A percentile compares a stretch with the other conserved stretches of the same genome.
These are phyloP conservation scores for Penicillium alfredii DNA, from an alignment of 495 filamentous ascomycete genomes.

Conservation along the genomic window DNA sequence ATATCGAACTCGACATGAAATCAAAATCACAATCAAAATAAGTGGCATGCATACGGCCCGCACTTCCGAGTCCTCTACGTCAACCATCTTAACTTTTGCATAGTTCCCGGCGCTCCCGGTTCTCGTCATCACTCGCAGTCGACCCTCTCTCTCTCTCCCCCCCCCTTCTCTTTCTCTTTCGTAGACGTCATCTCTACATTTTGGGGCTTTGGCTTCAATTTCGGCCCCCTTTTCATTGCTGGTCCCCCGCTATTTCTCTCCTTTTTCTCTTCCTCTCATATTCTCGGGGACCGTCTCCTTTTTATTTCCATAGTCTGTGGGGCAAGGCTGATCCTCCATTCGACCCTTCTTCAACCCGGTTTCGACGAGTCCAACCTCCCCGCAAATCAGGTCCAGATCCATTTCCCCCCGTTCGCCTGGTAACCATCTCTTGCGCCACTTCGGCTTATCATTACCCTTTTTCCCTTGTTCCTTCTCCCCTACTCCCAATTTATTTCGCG, in stretches of 20 bases:
- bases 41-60: no score
- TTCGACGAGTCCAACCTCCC: constrained; percentile 11
- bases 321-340: constrained; percentile 15
- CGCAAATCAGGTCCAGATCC: constrained; percentile 12
- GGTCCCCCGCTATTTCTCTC: no score
- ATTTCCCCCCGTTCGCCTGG: constrained; percentile 20
- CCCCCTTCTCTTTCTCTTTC: constrained; percentile 2
- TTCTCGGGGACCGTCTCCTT: constrained; percentile 1
- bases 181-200: constrained; percentile 21
- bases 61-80: constrained; percentile 19
- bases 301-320: constrained; percentile 7
- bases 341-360: constrained; percentile 7
- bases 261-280: constrained; percentile 2
- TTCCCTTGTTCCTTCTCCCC: constrained; percentile 8
- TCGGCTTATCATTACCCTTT: background rate
- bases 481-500: background rate
- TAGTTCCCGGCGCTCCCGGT: constrained; percentile 15
- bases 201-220: no score
- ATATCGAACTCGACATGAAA: no score
- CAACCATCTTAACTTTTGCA: constrained; percentile 11
- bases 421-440: constrained; percentile 19
- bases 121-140: constrained; percentile 11
- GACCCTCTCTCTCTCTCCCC: constrained; percentile 7
- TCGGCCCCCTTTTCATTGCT: no score
- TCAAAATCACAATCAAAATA: no score